A percentile compares a stretch with the other conserved stretches of the same genome.
Evolutionary conservation across 2,329 filamentous ascomycete genomes (phyloP).

Genomic region (Epichloe sibirici): DNA sequence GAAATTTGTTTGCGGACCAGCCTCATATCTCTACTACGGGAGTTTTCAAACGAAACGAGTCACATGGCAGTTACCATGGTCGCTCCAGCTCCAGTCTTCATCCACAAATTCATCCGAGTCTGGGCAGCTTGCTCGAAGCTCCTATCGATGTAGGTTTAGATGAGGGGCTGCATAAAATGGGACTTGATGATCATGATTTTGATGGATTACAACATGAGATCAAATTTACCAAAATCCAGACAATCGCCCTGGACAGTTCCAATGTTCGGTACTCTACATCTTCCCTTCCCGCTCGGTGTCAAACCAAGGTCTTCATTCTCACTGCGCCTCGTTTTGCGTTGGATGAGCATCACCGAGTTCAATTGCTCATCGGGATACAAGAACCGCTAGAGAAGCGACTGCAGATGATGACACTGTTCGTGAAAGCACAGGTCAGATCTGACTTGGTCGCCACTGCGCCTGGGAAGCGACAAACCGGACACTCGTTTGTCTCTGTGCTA

Average conservation of each 20-base stretch:
- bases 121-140: constrained; percentile 54
- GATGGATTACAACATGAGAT: constrained; percentile 62
- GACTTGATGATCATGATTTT: constrained; percentile 57
- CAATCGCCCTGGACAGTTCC: constrained; percentile 47
- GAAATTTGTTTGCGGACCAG: constrained; percentile 65
- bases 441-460: constrained; percentile 14
- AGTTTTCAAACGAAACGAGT: constrained; percentile 54
- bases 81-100: constrained; percentile 29
- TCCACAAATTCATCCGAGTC: constrained; percentile 35
- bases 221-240: constrained; percentile 59
- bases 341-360: constrained; percentile 39
- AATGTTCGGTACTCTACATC: constrained; percentile 50
- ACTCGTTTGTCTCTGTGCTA: constrained; percentile 16
- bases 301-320: constrained; percentile 56
- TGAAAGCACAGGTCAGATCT: constrained; percentile 30
- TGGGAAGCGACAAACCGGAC: constrained; percentile 11
- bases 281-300: constrained; percentile 36
- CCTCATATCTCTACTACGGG: constrained; percentile 26
- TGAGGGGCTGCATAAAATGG: constrained; percentile 61
- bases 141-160: constrained; percentile 60
- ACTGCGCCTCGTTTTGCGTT: constrained; percentile 43
- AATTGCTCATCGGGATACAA: constrained; percentile 56
- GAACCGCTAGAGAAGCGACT: constrained; percentile 56
- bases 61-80: constrained; percentile 40
- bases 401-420: constrained; percentile 51